Evolutionary conservation across 805 yeast species (phyloP).

Genomic region (Candida silvicultrix): DNA sequence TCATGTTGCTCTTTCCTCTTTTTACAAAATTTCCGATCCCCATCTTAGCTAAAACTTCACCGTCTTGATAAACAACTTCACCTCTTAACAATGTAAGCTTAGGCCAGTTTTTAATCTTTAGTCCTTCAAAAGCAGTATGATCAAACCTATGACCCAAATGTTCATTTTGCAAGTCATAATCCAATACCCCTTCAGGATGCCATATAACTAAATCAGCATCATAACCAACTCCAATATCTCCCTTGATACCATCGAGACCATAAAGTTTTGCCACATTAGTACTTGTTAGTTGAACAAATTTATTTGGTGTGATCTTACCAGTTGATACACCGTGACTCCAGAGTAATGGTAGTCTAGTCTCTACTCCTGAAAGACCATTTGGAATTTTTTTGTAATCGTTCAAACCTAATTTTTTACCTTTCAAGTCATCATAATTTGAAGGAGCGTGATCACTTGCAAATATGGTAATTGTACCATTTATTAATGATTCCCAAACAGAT

Average conservation of each 20-base stretch:
- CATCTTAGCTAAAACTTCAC: slow-evolving; percentile 12
- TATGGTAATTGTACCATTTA: slow-evolving; percentile 42
- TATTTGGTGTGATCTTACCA: slow-evolving; percentile 32
- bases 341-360: slow-evolving; percentile 38
- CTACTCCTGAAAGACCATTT: slow-evolving; percentile 44
- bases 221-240: slow-evolving; percentile 37
- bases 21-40: slow-evolving; percentile 22
- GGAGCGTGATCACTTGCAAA: slow-evolving; percentile 43
- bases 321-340: slow-evolving; percentile 38
- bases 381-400: slow-evolving; percentile 36
- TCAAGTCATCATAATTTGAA: slow-evolving; percentile 31
- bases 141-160: slow-evolving; percentile 32
- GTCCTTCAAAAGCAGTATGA: slow-evolving; percentile 34
- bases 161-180: slow-evolving; percentile 22
- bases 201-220: slow-evolving; percentile 45
- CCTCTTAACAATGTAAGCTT: slow-evolving; percentile 36
- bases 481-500: slow-evolving; percentile 38
- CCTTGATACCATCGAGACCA: slow-evolving; percentile 35
- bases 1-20: slow-evolving; percentile 19
- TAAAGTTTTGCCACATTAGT: slow-evolving; percentile 41
- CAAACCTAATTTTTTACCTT: slow-evolving; percentile 38
- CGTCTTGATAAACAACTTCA: slow-evolving; percentile 24
- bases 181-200: slow-evolving; percentile 33
- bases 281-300: slow-evolving; percentile 37
- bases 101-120: slow-evolving; percentile 40